Percentiles rank a stretch among this genome's conserved stretches.
Conservation (phyloP, 148 eudicot species). For the Rhododendron simsii region DNA sequence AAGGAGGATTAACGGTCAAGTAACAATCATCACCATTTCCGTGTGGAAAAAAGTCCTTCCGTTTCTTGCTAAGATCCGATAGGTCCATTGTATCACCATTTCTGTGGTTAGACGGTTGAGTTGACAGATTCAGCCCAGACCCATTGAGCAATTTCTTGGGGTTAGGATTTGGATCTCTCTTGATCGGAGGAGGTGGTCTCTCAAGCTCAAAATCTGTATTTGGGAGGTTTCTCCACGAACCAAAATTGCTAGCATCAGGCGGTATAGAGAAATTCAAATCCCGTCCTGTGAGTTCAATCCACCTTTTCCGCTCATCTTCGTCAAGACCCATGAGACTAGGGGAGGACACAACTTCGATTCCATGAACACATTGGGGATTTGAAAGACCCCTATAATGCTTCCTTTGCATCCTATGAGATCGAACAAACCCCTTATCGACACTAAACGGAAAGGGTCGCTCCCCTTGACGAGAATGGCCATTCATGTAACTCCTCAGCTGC, state of each 20-base stretch:
- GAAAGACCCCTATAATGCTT: constrained; percentile 40
- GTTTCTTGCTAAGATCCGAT: constrained; percentile 18
- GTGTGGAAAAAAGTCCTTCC: constrained; percentile 20
- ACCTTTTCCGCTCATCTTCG: constrained; percentile 30
- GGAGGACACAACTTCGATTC: constrained; percentile 27
- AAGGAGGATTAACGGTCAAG: constrained; percentile 17
- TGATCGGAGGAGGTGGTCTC: constrained; percentile 17
- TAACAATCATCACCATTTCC: constrained; percentile 23
- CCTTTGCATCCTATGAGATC: constrained; percentile 41
- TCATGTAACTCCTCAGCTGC: constrained; percentile 42
- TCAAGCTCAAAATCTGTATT: constrained; percentile 34
- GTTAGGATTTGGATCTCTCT: constrained; percentile 13
- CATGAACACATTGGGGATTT: constrained; percentile 43
- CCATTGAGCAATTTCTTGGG: constrained; percentile 27
- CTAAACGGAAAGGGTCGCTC: constrained; percentile 34
- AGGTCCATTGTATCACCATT: constrained; percentile 24
- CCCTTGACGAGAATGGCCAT: constrained; percentile 44
- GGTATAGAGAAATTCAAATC: constrained; percentile 30
- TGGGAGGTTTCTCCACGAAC: constrained; percentile 39
- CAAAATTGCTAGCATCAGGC: constrained; percentile 28
- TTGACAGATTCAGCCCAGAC: constrained; percentile 28
- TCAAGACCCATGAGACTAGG: constrained; percentile 26
- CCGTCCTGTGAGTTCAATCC: constrained; percentile 36
- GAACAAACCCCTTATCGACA: constrained; percentile 33
- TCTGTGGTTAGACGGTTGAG: constrained; percentile 11